Evolutionary conservation across 495 filamentous ascomycete genomes (phyloP), one percentile per base, ranked within the genome.

Genomic region (Hypoxylon rickii): DNA sequence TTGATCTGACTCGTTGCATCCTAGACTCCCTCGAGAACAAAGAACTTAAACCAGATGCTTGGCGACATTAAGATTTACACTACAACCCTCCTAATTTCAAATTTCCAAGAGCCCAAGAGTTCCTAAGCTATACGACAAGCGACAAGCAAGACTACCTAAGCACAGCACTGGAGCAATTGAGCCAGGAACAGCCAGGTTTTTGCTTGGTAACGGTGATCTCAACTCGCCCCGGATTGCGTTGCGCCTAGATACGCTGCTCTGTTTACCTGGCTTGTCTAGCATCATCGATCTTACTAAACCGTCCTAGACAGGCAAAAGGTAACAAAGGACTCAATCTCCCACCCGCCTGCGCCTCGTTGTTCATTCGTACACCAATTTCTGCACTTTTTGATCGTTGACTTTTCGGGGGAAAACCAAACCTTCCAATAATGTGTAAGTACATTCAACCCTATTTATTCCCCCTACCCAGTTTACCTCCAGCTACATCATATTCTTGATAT

Each of bases 361-460:
- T 4, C 24, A n/a, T n/a, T 50, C 47, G 13, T 24, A 29, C 24
- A 36, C 44, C 50, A 34, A 42, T 43, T 43, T 33, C 26, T 60
- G 44, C 61, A 51, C 51, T 32, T 44, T 53, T 49, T 22, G 16
- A 38, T 12, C 47, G 26, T 17, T 37, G n/a, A 42, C 47, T 48
- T 44, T 61, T 33, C 36, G 43, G 31, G 18, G 11, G 10, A 51
- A 50, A 7, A 32, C 46, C 44, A 29, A 47, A 21, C 6, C 19
- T 13, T 38, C 48, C 49, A 58, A 63, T 63, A 52, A 52, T 53
- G 60, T 63, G 60, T 63, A 54, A 63, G 60, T 63, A 58, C 46
- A 50, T 12, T 24, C 7, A 46, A 40, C 26, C 21, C 47, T 55
- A 38, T 17, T 12, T 38, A n/a, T 31, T 48, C 18, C 16, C n/a